Evolutionary conservation across 2,329 filamentous ascomycete species (phyloP).

Genomic region (Colletotrichum graminicola): DNA sequence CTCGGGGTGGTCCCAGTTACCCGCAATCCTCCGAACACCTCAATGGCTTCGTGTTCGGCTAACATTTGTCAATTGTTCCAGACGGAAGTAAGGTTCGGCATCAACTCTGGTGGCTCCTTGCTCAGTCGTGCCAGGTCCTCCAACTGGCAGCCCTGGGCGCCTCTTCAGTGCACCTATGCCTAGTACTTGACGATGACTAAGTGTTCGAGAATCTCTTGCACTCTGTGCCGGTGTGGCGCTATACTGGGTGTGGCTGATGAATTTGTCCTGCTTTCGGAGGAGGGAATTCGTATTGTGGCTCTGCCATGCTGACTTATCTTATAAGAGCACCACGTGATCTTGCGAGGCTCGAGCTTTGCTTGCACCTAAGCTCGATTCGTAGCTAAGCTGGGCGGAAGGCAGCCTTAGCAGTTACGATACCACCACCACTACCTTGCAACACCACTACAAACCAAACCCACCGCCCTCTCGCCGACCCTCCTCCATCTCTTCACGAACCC

Average conservation of each 20-base stretch:
- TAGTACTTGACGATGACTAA: conserved; percentile 10
- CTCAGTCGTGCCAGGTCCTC: conserved; percentile 10
- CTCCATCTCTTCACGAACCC: conserved; percentile 28
- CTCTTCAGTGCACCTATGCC: background rate
- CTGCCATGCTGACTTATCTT: background rate
- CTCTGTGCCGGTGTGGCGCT: background rate
- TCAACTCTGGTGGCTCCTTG: conserved; percentile 7
- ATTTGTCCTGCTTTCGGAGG: background rate
- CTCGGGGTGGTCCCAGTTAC: conserved; percentile 30
- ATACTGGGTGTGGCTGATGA: background rate
- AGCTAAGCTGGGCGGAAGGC: conserved; percentile 45
- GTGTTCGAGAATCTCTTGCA: background rate
- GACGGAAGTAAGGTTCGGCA: conserved; percentile 23
- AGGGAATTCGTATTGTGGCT: background rate
- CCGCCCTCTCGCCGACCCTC: conserved; percentile 23
- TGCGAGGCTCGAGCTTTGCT: conserved; percentile 42
- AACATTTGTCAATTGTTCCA: conserved; percentile 19
- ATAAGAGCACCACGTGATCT: conserved; percentile 28
- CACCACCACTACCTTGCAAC: conserved; percentile 33
- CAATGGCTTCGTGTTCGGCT: conserved; percentile 24
- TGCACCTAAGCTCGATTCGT: conserved; percentile 41
- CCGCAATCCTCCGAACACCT: conserved; percentile 36
- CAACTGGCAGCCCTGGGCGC: background rate
- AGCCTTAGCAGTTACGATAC: conserved; percentile 46
- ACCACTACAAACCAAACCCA: conserved; percentile 31